Conservation (phyloP, 257 asterid species). For the Ajuga chamaepitys region DNA sequence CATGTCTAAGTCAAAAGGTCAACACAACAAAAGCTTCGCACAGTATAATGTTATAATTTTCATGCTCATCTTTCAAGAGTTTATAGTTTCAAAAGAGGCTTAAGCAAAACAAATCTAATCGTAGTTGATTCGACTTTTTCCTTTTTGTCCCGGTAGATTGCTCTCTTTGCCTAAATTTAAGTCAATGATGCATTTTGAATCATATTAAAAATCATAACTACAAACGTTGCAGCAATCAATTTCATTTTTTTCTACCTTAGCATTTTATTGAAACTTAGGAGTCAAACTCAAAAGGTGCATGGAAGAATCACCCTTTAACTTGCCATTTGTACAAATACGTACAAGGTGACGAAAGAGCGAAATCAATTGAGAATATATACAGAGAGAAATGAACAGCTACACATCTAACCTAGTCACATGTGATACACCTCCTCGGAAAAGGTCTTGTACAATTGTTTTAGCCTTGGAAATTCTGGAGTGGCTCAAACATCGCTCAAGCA, state of each 20-base stretch:
- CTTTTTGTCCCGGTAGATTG: not conserved
- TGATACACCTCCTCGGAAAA: conserved; percentile 95
- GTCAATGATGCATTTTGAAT: not conserved
- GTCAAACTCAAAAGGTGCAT: not conserved
- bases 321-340: not conserved
- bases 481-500: conserved; percentile 82
- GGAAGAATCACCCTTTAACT: conserved; percentile 1
- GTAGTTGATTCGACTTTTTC: not conserved
- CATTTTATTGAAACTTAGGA: not conserved
- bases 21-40: not conserved
- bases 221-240: not conserved
- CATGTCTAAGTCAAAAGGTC: not conserved
- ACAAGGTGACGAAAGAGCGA: conserved; percentile 7
- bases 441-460: conserved; percentile 78
- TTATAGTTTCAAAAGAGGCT: not conserved
- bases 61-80: not conserved
- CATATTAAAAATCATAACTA: not conserved
- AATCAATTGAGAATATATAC: not conserved
- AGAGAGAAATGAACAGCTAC: not conserved
- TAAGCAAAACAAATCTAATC: not conserved
- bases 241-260: not conserved
- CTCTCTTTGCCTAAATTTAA: not conserved
- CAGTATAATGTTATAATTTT: not conserved
- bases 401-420: conserved; percentile 75
- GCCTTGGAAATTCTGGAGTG: conserved; percentile 67